Evolutionary conservation across 805 yeast genomes (phyloP).

Genomic region (Ogataea zsoltii): DNA sequence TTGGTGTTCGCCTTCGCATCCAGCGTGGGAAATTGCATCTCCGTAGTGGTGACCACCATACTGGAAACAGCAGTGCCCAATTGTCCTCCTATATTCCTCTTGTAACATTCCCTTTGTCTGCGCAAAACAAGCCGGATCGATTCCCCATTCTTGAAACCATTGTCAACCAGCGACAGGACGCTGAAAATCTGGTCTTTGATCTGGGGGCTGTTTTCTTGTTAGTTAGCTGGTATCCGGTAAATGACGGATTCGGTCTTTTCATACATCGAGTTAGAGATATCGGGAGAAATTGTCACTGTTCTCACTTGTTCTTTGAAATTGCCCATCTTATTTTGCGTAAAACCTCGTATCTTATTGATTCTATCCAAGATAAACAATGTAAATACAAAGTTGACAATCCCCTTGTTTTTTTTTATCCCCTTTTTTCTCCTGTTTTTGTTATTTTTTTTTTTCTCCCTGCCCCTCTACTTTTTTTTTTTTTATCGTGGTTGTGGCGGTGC

Average conservation of each 20-base stretch:
- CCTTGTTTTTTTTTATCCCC: neutral
- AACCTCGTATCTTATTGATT: neutral
- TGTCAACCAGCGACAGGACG: conserved; percentile 25
- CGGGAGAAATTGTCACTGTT: conserved; percentile 16
- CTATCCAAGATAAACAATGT: neutral
- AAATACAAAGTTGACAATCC: neutral
- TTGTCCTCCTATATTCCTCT: conserved; percentile 3
- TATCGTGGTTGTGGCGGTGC: neutral
- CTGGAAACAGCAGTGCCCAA: conserved; percentile 3
- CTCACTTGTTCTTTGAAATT: conserved; percentile 4
- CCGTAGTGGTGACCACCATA: conserved; percentile 8
- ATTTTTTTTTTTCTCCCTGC: neutral
- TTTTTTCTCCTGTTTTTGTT: conserved; percentile 1
- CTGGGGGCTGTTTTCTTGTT: conserved; percentile 6
- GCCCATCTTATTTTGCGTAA: no score
- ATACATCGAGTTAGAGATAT: conserved; percentile 17
- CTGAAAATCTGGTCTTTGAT: conserved; percentile 16
- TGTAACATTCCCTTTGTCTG: conserved; percentile 9
- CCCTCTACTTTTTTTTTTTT: neutral
- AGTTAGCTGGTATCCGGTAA: no score
- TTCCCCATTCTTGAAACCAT: conserved; percentile 30
- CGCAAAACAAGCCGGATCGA: conserved; percentile 20
- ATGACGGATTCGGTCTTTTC: no score
- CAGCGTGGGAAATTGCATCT: conserved; percentile 24
- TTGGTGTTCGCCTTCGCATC: conserved; percentile 15